Base-by-base conservation (phyloP, 345 rosid genomes). In the Pseudoturritis turrita region DNA sequence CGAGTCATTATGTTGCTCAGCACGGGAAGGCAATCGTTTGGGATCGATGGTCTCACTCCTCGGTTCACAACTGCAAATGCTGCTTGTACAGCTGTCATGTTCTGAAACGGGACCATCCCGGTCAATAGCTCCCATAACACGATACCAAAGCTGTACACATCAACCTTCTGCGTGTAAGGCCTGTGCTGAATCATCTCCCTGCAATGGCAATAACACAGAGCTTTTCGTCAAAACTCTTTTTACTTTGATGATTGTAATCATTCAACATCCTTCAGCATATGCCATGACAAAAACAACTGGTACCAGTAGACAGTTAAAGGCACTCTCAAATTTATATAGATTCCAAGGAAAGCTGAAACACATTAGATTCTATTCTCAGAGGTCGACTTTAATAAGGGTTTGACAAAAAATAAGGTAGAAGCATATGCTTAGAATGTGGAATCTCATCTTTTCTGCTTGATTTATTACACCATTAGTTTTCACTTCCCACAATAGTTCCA, bases 31-130 rank as follows among this genome's bases (percentile, higher is more conserved):
- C 85, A 83, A 37, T 81, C 85, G 40, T 57, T 65, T 17, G 87
- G 87, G 40, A 81, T 83, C n/a, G 78, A 65, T n/a, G 87, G 87
- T 62, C 83, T 76, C 37, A 79, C 81, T 3, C 85, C 83, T 57
- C 80, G 81, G 73, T 79, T 75, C 59, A 84, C 88, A 53, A 84
- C 85, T 18, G 85, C 85, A 55, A 84, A 82, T 37, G 85, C 88
- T 11, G 88, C 85, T 74, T 84, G 88, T 36, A 84, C 84, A 0
- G 86, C 85, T 3, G 85, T 81, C 85, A 84, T 81, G 81, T 81
- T 80, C 68, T 80, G 82, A 78, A 81, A 84, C 3, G 88, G 88
- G 33, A 82, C 76, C 81, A 78, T 37, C 14, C 82, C 86, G 0
- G 82, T 84, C 47, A 84, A 67, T 8, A 84, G 60, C 69, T 79